Conservation (phyloP, 352 stramenopile genomes). For the Phytophthora sp. region DNA sequence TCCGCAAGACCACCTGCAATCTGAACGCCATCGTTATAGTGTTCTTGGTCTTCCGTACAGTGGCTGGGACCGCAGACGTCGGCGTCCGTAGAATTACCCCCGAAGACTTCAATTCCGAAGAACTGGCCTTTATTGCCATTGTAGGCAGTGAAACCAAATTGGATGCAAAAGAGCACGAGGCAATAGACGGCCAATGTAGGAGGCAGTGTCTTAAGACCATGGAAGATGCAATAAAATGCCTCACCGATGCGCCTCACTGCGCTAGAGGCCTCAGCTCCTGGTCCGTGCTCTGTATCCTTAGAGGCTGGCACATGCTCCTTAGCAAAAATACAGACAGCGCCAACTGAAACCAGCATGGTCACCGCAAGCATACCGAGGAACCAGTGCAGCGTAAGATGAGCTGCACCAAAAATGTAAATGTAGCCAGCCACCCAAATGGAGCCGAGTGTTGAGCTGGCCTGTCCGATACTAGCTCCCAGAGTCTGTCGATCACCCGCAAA, state of each 20-base stretch:
- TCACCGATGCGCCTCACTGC: slow-evolving; percentile 31
- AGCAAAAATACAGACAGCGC: slow-evolving; percentile 60
- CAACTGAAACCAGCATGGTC: slow-evolving; percentile 64
- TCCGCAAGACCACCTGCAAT: slow-evolving; percentile 54
- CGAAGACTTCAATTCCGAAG: slow-evolving; percentile 65
- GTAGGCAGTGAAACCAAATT: slow-evolving; percentile 70
- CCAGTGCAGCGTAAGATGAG: slow-evolving; percentile 65
- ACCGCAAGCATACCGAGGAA: slow-evolving; percentile 78
- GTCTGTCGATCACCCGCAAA: slow-evolving; percentile 80
- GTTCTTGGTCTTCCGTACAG: slow-evolving; percentile 40
- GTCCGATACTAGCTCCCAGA: slow-evolving; percentile 60
- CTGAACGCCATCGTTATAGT: slow-evolving; percentile 63
- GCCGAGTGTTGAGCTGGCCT: slow-evolving; percentile 66
- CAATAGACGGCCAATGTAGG: slow-evolving; percentile 50
- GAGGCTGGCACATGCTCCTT: slow-evolving; percentile 41
- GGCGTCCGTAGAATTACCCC: slow-evolving; percentile 47
- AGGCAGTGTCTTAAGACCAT: slow-evolving; percentile 53
- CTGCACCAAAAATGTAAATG: slow-evolving; percentile 74
- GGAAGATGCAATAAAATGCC: slow-evolving; percentile 54
- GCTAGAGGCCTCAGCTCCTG: slow-evolving; percentile 17
- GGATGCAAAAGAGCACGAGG: slow-evolving; percentile 54
- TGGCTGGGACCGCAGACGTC: slow-evolving; percentile 39
- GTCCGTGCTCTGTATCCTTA: slow-evolving; percentile 30
- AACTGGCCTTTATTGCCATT: slow-evolving; percentile 73
- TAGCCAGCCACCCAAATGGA: slow-evolving; percentile 73